These are phyloP conservation scores for Cichorium intybus DNA, from an alignment of 140 eudicot genomes.

Conservation along the genomic window DNA sequence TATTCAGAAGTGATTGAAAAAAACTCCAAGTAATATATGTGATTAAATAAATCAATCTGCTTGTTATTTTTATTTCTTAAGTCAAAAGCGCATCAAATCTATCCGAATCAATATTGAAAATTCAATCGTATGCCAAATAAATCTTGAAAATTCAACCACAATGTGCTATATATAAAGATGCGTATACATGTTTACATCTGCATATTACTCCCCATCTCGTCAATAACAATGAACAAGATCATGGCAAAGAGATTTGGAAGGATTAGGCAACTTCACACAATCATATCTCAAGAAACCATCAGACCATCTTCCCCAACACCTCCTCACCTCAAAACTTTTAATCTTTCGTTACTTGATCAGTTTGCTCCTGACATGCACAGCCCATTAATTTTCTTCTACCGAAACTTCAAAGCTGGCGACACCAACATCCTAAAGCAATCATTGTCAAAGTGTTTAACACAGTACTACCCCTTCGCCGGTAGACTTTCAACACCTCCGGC, in stretches of 20 bases:
- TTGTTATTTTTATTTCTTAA: too few relatives aligned
- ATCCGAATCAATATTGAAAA: too few relatives aligned
- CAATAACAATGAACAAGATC: not conserved
- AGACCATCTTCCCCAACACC: not conserved
- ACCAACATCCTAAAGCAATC: constrained; percentile 6
- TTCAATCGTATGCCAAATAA: too few relatives aligned
- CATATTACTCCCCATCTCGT: not conserved
- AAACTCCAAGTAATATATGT: too few relatives aligned
- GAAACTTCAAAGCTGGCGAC: not conserved
- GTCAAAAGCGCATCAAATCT: too few relatives aligned
- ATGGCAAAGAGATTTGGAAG: not conserved
- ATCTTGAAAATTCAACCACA: too few relatives aligned
- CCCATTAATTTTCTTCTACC: not conserved
- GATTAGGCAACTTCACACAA: too few relatives aligned
- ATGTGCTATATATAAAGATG: too few relatives aligned
- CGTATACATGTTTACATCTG: too few relatives aligned
- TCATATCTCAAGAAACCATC: not conserved
- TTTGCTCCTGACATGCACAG: not conserved
- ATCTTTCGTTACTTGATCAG: not conserved
- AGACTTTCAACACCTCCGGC: not conserved
- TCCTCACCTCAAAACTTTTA: not conserved
- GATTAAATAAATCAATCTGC: too few relatives aligned
- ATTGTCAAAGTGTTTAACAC: constrained; percentile 4
- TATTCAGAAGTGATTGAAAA: too few relatives aligned
- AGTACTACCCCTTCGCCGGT: constrained; percentile 13